Percentiles rank a stretch among this genome's conserved stretches.
phyloP scores from a whole-genome alignment of 345 rosid species.

The Bruguiera sexangula region DNA sequence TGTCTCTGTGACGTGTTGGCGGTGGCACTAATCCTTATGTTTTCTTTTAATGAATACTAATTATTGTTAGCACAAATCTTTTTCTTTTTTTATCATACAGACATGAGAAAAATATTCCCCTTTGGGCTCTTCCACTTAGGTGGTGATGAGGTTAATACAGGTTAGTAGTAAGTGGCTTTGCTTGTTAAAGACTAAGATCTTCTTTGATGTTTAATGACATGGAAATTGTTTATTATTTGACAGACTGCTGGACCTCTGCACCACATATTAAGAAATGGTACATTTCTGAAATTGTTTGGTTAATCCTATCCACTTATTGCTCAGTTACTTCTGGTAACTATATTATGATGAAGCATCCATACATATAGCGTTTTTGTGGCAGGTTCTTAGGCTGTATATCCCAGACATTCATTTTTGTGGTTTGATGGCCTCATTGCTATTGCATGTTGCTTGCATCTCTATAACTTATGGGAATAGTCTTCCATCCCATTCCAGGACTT shows the following conservation, averaged over 20 bases:
- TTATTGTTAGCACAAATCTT: background rate
- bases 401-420: background rate
- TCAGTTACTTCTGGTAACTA: too few relatives aligned
- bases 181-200: conserved; percentile 5
- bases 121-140: conserved; percentile 97
- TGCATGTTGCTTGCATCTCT: background rate
- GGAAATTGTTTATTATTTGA: conserved; percentile 23
- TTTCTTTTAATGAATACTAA: background rate
- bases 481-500: too few relatives aligned
- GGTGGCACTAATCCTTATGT: background rate
- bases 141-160: conserved; percentile 94
- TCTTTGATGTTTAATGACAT: conserved; percentile 11
- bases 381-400: background rate
- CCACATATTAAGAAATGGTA: conserved; percentile 82
- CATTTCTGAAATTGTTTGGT: conserved; percentile 16
- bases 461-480: background rate
- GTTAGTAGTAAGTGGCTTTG: conserved; percentile 33
- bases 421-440: conserved; percentile 4
- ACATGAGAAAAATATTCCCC: conserved; percentile 84
- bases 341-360: too few relatives aligned
- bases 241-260: conserved; percentile 85
- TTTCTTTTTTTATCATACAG: conserved; percentile 28
- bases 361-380: too few relatives aligned
- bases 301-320: too few relatives aligned
- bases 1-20: background rate